Evolutionary conservation across 2,329 filamentous ascomycete species (phyloP), one percentile per base, ranked within the genome.

Genomic region (Aspergillus oerlinghausenensis): DNA sequence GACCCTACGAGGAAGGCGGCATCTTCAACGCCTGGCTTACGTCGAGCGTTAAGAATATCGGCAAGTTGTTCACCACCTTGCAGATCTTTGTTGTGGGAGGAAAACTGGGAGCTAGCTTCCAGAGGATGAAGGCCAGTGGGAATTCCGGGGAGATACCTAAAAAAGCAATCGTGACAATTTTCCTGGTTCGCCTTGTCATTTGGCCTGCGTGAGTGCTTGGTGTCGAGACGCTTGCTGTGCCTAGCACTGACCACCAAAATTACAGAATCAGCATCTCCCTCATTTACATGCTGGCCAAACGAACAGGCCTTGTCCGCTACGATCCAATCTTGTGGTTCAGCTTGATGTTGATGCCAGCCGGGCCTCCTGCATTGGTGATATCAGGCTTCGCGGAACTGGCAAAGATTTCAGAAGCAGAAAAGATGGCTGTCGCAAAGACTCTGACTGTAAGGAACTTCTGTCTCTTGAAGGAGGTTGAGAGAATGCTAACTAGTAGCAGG

Each of bases 11-110:
- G 7, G 73, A 86, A 4, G 86, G 86, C 5, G 85, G 87, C 1
- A 82, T 86, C 55, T 81, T 88, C 63, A 85, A 82, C 21, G 85
- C 85, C 1, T 89, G 85, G 86, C 72, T 89, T 42, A 88, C 85
- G 0, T 77, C 79, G 0, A 81, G 82, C 0, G 71, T 88, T 21
- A 79, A 83, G 61, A 87, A 85, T 55, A 77, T 88, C 23, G 86
- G 86, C 3, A 76, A 79, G 0, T 75, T 89, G 0, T 89, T 89
- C 65, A 84, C 86, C 0, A 80, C 83, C 0, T 72, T 87, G 26
- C 87, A 87, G 29, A 83, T 88, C 17, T 80, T 89, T 17, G 79
- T 88, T 0, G 85, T 87, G 0, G 86, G 87, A 1, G 82, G 87
- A n/a, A 86, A 85, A 60, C 77, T 89, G 1, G 84, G 81, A 55